A percentile compares a stretch with the other conserved stretches of the same genome.
Conservation (phyloP, 306 rosid species). For the Acmispon strigosus region DNA sequence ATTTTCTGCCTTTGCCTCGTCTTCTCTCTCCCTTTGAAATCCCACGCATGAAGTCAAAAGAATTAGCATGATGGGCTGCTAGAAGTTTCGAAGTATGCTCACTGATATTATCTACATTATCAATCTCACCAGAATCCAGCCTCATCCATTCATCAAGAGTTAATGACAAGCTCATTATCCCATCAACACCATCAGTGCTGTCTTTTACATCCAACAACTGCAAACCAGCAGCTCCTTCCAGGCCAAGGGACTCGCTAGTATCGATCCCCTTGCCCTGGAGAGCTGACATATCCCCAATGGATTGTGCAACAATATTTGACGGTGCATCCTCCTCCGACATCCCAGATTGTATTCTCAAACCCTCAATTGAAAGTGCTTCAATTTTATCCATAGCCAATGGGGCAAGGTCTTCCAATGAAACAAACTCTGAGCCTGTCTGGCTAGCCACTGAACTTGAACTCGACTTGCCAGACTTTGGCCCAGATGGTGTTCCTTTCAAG, state of each 20-base stretch:
- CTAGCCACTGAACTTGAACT: constrained; percentile 35
- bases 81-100: constrained; percentile 80
- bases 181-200: constrained; percentile 47
- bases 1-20: constrained; percentile 60
- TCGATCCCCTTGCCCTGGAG: constrained; percentile 55
- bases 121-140: constrained; percentile 83
- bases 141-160: constrained; percentile 92
- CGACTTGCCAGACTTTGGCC: constrained; percentile 28
- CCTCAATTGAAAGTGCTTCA: constrained; percentile 97
- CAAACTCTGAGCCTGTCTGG: constrained; percentile 61
- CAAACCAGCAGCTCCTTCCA: constrained; percentile 89
- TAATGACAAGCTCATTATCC: constrained; percentile 76
- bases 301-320: constrained; percentile 57
- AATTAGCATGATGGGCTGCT: constrained; percentile 89
- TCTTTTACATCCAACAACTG: constrained; percentile 74
- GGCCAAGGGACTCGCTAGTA: constrained; percentile 50
- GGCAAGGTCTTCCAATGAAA: constrained; percentile 92
- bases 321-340: constrained; percentile 81
- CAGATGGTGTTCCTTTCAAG: constrained; percentile 36
- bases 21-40: constrained; percentile 61
- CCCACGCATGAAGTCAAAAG: constrained; percentile 64
- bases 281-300: constrained; percentile 65
- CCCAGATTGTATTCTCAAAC: constrained; percentile 95
- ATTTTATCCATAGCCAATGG: constrained; percentile 95
- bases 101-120: constrained; percentile 64